These are phyloP conservation scores for Kuraishia floccosa DNA, from an alignment of 805 yeast species.

Conservation along the genomic window DNA sequence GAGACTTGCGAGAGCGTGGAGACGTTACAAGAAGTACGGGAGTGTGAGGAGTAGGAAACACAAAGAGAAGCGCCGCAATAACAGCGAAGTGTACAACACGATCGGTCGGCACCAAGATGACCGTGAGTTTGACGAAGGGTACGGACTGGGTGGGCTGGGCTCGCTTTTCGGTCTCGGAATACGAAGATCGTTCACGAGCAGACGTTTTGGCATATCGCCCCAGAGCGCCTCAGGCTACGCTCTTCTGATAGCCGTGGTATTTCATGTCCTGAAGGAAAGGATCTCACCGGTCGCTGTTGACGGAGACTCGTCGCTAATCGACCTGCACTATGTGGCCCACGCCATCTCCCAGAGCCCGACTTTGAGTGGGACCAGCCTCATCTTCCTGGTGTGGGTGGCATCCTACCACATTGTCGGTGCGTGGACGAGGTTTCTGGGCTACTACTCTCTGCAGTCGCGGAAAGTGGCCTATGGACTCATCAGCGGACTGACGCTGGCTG, in stretches of 20 bases:
- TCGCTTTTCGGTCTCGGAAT: slow-evolving; percentile 46
- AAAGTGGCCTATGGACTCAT: slow-evolving; percentile 31
- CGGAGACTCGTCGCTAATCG: slow-evolving; percentile 53
- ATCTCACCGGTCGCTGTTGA: slow-evolving; percentile 39
- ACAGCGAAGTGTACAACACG: slow-evolving; percentile 1
- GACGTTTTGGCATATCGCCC: slow-evolving; percentile 40
- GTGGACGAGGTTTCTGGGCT: slow-evolving; percentile 29
- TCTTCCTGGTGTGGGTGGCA: slow-evolving; percentile 22
- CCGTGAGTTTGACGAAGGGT: slow-evolving; percentile 22
- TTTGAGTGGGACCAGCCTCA: slow-evolving; percentile 16
- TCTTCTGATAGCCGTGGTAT: slow-evolving; percentile 28
- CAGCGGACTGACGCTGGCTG: slow-evolving; percentile 20
- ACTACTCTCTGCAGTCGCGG: slow-evolving; percentile 27
- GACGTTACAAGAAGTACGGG: slow-evolving; percentile 15
- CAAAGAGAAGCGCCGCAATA: neutral
- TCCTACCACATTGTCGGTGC: slow-evolving; percentile 50
- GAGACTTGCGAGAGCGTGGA: slow-evolving; percentile 24
- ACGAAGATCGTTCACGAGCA: slow-evolving; percentile 30
- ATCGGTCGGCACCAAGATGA: slow-evolving; percentile 4
- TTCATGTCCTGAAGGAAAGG: slow-evolving; percentile 38
- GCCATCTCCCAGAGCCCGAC: slow-evolving; percentile 11
- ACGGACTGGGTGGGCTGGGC: slow-evolving; percentile 54
- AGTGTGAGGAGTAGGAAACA: slow-evolving; percentile 5
- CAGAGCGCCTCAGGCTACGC: slow-evolving; percentile 49
- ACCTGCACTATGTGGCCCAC: slow-evolving; percentile 38